Percentiles rank a stretch among this genome's conserved stretches.
Evolutionary conservation across 257 asterid genomes (phyloP).

Genomic region (Nicotiana undulata): DNA sequence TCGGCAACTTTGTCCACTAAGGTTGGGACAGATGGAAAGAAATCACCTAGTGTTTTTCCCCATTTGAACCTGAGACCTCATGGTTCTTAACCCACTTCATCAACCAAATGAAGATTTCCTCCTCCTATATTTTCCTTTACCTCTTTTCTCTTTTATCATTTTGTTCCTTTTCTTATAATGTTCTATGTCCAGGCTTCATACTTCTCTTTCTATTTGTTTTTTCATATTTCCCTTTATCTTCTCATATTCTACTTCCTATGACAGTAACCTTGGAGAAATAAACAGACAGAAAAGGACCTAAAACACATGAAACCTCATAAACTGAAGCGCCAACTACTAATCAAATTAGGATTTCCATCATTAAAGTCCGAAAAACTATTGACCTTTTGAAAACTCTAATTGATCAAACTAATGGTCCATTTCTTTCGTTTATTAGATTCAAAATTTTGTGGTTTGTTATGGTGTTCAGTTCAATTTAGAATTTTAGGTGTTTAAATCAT

Average conservation of each 20-base stretch:
- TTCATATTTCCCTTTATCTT: not conserved
- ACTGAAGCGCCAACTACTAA: not conserved
- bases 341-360: not conserved
- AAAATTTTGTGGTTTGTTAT: not conserved
- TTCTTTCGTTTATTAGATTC: not conserved
- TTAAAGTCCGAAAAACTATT: not conserved
- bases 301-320: not conserved
- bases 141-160: not conserved
- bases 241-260: not conserved
- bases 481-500: not conserved
- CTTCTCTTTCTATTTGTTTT: not conserved
- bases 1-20: no score
- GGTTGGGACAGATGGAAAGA: no score
- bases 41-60: no score
- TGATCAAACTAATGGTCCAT: not conserved
- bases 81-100: no score
- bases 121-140: not conserved
- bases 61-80: no score
- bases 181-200: not conserved
- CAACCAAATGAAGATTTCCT: no score
- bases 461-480: not conserved
- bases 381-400: not conserved
- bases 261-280: not conserved
- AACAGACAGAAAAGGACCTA: not conserved
- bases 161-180: not conserved